These are phyloP conservation scores for Spiraea crenata DNA, from an alignment of 331 rosid genomes.

Conservation along the genomic window DNA sequence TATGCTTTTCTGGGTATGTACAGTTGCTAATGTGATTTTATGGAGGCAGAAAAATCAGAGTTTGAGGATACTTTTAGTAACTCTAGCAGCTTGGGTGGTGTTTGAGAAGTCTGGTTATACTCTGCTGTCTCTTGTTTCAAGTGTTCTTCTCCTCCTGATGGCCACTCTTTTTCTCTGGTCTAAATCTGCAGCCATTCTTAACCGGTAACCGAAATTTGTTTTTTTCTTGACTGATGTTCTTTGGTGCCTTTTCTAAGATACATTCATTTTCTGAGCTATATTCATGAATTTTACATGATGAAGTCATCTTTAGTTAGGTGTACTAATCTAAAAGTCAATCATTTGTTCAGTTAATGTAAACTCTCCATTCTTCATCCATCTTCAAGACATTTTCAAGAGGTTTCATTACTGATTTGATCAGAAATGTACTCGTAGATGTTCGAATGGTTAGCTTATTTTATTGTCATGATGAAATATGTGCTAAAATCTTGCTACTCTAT, in stretches of 20 bases:
- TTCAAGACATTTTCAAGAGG: too few species aligned
- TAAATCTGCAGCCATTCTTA: constrained; percentile 92
- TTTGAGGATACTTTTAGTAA: constrained; percentile 50
- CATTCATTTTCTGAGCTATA: too few species aligned
- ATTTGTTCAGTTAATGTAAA: too few species aligned
- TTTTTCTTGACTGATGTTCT: constrained; percentile 19
- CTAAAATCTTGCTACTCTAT: too few species aligned
- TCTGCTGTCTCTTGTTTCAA: constrained; percentile 74
- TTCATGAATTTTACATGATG: too few species aligned
- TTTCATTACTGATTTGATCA: neutral
- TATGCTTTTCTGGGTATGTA: constrained; percentile 22
- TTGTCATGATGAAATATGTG: too few species aligned
- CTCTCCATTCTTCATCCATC: too few species aligned
- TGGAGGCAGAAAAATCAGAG: constrained; percentile 81
- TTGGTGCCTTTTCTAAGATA: neutral
- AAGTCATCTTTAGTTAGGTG: too few species aligned
- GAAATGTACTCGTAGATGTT: neutral
- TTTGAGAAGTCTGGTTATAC: constrained; percentile 96
- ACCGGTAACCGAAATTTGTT: constrained; percentile 43
- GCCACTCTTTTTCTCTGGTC: constrained; percentile 92
- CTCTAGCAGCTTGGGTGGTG: constrained; percentile 76
- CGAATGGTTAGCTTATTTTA: too few species aligned
- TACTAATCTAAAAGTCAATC: too few species aligned
- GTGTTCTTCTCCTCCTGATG: constrained; percentile 84
- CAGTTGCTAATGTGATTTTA: constrained; percentile 87